Percentiles rank a stretch among this genome's conserved stretches.
phyloP scores from a whole-genome alignment of 768 basidiomycete genomes.

The Leccinellum albellum region DNA sequence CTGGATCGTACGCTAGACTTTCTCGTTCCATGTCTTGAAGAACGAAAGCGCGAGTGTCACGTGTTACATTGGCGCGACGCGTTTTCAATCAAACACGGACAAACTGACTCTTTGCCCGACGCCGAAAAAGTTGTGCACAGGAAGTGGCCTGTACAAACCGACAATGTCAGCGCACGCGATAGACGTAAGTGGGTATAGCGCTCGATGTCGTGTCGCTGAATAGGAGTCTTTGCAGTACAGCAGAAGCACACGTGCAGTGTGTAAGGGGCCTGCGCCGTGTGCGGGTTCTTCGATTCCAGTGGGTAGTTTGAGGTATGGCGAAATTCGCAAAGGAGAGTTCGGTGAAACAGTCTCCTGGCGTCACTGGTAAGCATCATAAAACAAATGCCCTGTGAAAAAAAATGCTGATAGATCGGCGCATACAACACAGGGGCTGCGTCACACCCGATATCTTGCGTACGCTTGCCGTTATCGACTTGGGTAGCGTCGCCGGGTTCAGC shows the following conservation, averaged over 20 bases:
- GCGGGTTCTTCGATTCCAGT: conserved; percentile 48
- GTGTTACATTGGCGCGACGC: conserved; percentile 23
- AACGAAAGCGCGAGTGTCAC: conserved; percentile 5
- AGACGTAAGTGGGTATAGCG: conserved; percentile 22
- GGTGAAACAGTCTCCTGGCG: conserved; percentile 72
- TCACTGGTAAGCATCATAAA: conserved; percentile 54
- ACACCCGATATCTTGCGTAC: conserved; percentile 51
- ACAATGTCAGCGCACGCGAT: conserved; percentile 27
- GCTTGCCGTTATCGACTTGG: conserved; percentile 43
- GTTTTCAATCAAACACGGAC: conserved; percentile 17
- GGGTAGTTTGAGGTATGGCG: conserved; percentile 66
- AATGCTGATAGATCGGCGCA: conserved; percentile 12
- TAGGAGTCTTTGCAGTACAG: conserved; percentile 52
- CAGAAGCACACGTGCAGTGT: conserved; percentile 65
- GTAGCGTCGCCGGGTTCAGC: conserved; percentile 47
- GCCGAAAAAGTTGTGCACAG: neutral
- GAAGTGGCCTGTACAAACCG: neutral
- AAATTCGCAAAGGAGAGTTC: conserved; percentile 38
- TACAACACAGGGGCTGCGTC: conserved; percentile 61
- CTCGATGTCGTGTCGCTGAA: conserved; percentile 1
- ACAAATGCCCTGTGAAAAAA: conserved; percentile 8
- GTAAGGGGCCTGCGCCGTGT: conserved; percentile 62
- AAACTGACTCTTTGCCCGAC: conserved; percentile 6
- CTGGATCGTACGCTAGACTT: conserved; percentile 67
- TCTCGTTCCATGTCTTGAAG: conserved; percentile 17